Base-by-base conservation (phyloP, 331 rosid genomes). In the Acacia concinna region DNA sequence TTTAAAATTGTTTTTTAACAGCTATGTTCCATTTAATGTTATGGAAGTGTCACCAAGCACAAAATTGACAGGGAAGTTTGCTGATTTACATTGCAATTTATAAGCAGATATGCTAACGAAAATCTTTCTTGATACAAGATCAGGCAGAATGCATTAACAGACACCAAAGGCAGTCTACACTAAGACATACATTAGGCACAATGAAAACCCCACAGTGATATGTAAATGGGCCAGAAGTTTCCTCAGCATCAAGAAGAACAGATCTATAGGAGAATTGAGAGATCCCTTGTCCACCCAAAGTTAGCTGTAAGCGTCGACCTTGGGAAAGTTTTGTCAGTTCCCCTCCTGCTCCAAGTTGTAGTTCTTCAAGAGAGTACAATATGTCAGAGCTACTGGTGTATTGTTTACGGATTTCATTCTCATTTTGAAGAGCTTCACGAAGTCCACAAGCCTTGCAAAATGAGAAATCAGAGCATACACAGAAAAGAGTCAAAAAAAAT, bases 131-230 rank as follows among this genome's bases (percentile, higher is more conserved):
- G 44, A 71, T 71, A 23, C 8, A 34, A 43, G 37, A 37, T 84
- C 34, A 38, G 25, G 34, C 25, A 28, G 66, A 51, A 79, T 31
- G 52, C 49, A 54, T 20, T 60, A 51, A 41, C 71, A 70, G 25
- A 74, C 75, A 44, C 43, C 54, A 47, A 30, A 66, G 63, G 57
- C 66, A 31, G 44, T 44, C 64, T 52, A 40, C 21, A 62, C 59
- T 41, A 75, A 54, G 68, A 78, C 88, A 85, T 59, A 94, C 97
- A 97, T 93, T 90, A 40, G 99, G 99, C 84, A 95, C 97, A 74
- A 95, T 87, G 90, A 95, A 93, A 86, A 91, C 96, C 73, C 96
- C 99, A 67, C 97, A 95, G 71, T 90, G 93, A 74, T 95, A 95
- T 31, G 60, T 70, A 81, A 90, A 93, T 35, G 92, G 85, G 63